Percentiles rank a stretch among this genome's conserved stretches.
phyloP scores from a whole-genome alignment of 1,284 basidiomycete genomes.

The Mycocalia duriaeana region DNA sequence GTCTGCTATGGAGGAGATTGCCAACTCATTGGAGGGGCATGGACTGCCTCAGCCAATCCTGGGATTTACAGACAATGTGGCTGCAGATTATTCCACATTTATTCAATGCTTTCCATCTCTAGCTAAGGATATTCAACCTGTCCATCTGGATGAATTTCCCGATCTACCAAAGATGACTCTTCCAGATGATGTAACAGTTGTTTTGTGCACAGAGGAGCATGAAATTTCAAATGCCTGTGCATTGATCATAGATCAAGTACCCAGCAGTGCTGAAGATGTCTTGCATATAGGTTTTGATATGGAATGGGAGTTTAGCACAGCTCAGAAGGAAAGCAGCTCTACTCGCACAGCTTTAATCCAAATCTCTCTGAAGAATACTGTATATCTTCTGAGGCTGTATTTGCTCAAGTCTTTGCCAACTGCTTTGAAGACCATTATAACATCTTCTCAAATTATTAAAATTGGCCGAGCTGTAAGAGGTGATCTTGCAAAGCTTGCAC shows the following conservation, averaged over 20 bases:
- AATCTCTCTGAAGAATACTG: neutral
- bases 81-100: conserved; percentile 1
- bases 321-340: conserved; percentile 5
- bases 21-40: conserved; percentile 1
- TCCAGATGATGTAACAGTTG: neutral
- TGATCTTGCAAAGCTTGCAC: conserved; percentile 13
- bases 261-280: neutral
- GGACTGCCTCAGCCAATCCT: conserved; percentile 2
- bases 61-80: conserved; percentile 3
- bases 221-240: neutral
- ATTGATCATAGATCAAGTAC: neutral
- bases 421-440: conserved; percentile 4
- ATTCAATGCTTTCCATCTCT: conserved; percentile 1
- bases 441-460: conserved; percentile 10
- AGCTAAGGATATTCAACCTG: neutral
- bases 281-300: conserved; percentile 16
- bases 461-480: conserved; percentile 8
- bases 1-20: conserved; percentile 1
- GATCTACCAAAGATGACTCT: neutral
- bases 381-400: neutral
- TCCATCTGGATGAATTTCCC: neutral
- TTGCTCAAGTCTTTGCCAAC: neutral
- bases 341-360: conserved; percentile 12
- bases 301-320: conserved; percentile 16
- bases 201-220: neutral